Evolutionary conservation across 1,284 basidiomycete species (phyloP).

Genomic region (Rhizopogon hawkerae): DNA sequence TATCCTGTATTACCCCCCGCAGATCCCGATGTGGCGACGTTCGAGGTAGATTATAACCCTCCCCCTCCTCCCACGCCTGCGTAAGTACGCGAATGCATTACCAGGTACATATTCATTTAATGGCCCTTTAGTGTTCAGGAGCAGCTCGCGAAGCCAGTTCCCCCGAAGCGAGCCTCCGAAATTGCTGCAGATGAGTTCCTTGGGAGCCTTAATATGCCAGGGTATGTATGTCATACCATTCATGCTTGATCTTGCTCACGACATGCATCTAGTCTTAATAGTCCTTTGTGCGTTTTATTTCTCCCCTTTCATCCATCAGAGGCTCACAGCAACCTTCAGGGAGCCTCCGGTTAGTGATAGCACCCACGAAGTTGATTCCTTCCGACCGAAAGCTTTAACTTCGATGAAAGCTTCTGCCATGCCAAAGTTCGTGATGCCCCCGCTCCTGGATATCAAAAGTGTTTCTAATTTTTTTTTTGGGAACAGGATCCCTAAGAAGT

Average conservation of each 20-base stretch:
- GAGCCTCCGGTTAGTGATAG: conserved; percentile 6
- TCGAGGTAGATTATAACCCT: not conserved
- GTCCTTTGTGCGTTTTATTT: conserved; percentile 17
- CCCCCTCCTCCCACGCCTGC: not conserved
- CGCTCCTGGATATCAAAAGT: not conserved
- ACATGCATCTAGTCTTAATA: conserved; percentile 14
- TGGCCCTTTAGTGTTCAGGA: not conserved
- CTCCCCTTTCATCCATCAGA: not conserved
- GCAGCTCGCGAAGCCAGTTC: conserved; percentile 7
- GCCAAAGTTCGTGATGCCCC: conserved; percentile 16
- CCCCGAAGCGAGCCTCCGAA: conserved; percentile 16
- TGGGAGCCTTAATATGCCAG: conserved; percentile 19
- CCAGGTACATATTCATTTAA: conserved; percentile 5
- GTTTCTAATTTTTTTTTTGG: conserved; percentile 6
- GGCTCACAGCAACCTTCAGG: conserved; percentile 9
- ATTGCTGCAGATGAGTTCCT: conserved; percentile 19
- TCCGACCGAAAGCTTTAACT: conserved; percentile 3
- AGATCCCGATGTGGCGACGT: not conserved
- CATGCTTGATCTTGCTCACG: not conserved
- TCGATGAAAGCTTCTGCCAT: conserved; percentile 15
- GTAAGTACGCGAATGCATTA: not conserved
- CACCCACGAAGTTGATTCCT: not conserved
- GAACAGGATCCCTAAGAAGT: conserved; percentile 30
- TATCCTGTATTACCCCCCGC: not conserved
- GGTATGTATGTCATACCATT: conserved; percentile 12